Base-by-base conservation (phyloP, 164 flowering plant genomes). In the Litsea cubeba region DNA sequence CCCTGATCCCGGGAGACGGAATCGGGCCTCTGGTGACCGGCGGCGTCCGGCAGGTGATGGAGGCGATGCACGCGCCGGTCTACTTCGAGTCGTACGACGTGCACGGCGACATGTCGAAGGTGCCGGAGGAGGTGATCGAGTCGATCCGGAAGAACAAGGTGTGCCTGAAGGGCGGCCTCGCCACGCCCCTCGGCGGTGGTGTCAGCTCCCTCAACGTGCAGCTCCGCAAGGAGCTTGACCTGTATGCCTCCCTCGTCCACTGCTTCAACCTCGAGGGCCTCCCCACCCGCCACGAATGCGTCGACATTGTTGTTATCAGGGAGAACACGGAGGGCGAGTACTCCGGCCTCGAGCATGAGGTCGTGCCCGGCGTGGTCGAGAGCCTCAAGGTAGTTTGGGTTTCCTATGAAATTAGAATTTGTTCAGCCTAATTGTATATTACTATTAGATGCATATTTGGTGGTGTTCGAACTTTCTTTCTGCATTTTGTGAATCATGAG, bases 311-410 rank as follows among this genome's bases (percentile, higher is more conserved):
- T 17, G 97, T 91, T 49, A 89, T 92, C 62, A 79, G 97, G 76
- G 97, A 92, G 89, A 92, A 92, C 72, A 89, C 97, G 1, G 97
- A 92, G 78, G 97, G 93, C 0, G 97, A 92, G 81, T 92, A 92
- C 71, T 73, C 97, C 0, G 97, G 97, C 1, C 85, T 90, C 35
- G 97, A 92, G 82, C 97, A 92, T 62, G 97, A 92, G 84, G 97
- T 92, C 40, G 95, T 92, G 72, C 95, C 97, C 28, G 97, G 97
- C 60, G 97, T 92, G n/a, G 97, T 92, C 2, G 97, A 92, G 79
- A 90, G 95, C 72, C 89, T 92, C 7, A 92, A 92, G 93, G 97
- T 92, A 75, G 3, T 66, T 26, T 25, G 3, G 20, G n/a, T 54
- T 54, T 54, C 5, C 18, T 54, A 3, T 3, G 20, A 15, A 15